Evolutionary conservation across 2,329 filamentous ascomycete species (phyloP), one percentile per base, ranked within the genome.

Genomic region (Paecilomyces dactylethromorphus): DNA sequence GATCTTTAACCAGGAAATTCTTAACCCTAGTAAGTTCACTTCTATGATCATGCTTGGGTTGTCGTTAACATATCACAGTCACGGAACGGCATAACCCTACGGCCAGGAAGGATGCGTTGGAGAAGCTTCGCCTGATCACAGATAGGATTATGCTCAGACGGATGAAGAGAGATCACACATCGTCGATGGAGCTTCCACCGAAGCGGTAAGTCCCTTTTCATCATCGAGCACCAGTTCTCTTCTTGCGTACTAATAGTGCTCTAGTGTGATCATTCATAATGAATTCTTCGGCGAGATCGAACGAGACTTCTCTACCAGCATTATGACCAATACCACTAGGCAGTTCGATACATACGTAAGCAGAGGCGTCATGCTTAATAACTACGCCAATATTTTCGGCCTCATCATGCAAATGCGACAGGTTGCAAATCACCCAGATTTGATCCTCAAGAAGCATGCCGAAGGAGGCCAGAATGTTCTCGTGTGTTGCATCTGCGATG

Each of bases 321-420:
- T 99, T 79, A 99, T 97, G 91, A 91, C 87, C 15, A 96, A 90
- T 70, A 89, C 90, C 7, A 85, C 88, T 59, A 88, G 94, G 61
- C 87, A 92, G 67, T 99, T 97, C 65, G 91, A 97, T 69, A 97
- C 92, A 0, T 99, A 97, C 65, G 94, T 97, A 39, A 89, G 91
- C 18, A 90, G 92, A 63, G 92, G 92, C 78, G 93, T 97, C 21
- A 86, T 99, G 75, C 83, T 99, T 61, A 92, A 97, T 80, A 96
- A 97, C 71, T 97, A 97, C 66, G 94, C 94, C 78, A 99, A 99
- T 73, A 97, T 99, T 64, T 99, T 99, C 68, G 93, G 92, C 70
- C 83, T 99, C 58, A 97, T 99, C 70, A 97, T 97, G 91, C 92
- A 96, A 74, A 97, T 99, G 93, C 89, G 94, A 58, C 94, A 99